phyloP scores from a whole-genome alignment of 208 protist genomes.

The Leishmania martiniquensis region DNA sequence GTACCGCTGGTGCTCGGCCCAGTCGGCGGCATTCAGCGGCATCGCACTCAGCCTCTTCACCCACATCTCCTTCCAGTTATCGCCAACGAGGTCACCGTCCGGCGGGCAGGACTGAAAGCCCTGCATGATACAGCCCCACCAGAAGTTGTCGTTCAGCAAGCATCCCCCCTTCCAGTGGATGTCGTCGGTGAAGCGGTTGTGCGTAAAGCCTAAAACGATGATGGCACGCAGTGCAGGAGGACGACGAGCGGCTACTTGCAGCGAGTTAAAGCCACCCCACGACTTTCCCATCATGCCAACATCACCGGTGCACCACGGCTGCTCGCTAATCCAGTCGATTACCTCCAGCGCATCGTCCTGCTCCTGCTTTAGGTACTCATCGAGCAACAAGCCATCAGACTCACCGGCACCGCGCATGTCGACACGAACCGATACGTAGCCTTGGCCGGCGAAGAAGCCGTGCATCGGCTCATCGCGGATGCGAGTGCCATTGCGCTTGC shows the following conservation, averaged over 20 bases:
- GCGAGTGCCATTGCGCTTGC: constrained; percentile 66
- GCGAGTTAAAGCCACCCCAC: constrained; percentile 70
- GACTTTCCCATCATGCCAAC: constrained; percentile 78
- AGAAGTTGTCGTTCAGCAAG: constrained; percentile 75
- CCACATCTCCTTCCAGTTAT: constrained; percentile 54
- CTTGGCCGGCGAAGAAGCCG: constrained; percentile 61
- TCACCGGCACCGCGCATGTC: constrained; percentile 72
- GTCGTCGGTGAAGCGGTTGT: constrained; percentile 73
- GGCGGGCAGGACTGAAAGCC: constrained; percentile 52
- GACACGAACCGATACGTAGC: constrained; percentile 56
- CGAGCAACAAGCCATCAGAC: constrained; percentile 55
- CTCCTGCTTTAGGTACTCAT: constrained; percentile 67
- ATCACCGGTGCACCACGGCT: constrained; percentile 61
- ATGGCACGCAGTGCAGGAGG: constrained; percentile 59
- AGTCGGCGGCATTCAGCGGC: constrained; percentile 57
- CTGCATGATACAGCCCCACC: constrained; percentile 75
- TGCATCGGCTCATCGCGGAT: constrained; percentile 72
- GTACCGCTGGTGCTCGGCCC: constrained; percentile 52
- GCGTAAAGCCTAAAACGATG: constrained; percentile 65
- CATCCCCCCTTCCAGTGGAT: constrained; percentile 79
- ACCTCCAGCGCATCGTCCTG: constrained; percentile 67
- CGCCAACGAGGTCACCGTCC: constrained; percentile 48
- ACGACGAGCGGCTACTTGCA: constrained; percentile 64
- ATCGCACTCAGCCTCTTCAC: constrained; percentile 51
- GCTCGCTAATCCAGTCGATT: constrained; percentile 67